These are phyloP conservation scores for Aspergillus haitiensis DNA, from an alignment of 495 filamentous ascomycete genomes.

Conservation along the genomic window DNA sequence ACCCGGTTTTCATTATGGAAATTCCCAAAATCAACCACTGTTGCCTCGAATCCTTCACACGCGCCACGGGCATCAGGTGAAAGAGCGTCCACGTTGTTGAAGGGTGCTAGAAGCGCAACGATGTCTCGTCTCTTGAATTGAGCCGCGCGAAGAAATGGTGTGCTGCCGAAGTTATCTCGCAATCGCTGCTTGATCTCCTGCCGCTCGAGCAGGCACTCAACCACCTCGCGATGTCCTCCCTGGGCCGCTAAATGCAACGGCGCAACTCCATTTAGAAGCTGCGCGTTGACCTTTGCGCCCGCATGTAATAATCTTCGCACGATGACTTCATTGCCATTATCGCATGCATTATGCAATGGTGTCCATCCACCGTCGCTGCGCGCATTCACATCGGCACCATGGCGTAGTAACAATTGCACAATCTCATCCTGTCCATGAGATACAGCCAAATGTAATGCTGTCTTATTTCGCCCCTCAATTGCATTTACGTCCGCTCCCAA, in stretches of 20 bases:
- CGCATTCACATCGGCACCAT: constrained; percentile 55
- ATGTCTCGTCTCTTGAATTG: constrained; percentile 59
- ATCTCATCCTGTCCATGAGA: constrained; percentile 54
- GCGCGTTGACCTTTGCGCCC: constrained; percentile 56
- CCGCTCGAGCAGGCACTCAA: constrained; percentile 51
- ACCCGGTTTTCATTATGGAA: constrained; percentile 63
- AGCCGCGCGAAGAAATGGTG: constrained; percentile 59
- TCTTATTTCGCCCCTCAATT: constrained; percentile 58
- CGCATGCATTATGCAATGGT: constrained; percentile 62
- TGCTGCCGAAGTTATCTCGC: constrained; percentile 63
- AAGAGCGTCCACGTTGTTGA: constrained; percentile 51
- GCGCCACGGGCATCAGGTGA: constrained; percentile 56
- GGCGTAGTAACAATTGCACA: constrained; percentile 53
- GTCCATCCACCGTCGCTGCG: constrained; percentile 64
- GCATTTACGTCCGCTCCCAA: constrained; percentile 51
- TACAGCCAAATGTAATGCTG: constrained; percentile 59
- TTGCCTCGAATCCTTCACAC: constrained; percentile 62
- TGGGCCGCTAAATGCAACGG: constrained; percentile 63
- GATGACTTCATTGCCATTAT: constrained; percentile 52
- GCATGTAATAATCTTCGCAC: constrained; percentile 50
- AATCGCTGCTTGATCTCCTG: constrained; percentile 47
- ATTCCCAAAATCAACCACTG: constrained; percentile 68
- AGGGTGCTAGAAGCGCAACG: constrained; percentile 56
- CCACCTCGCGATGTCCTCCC: constrained; percentile 57
- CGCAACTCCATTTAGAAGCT: constrained; percentile 59